phyloP scores from a whole-genome alignment of 2,329 filamentous ascomycete genomes.

The Alternaria triticina region DNA sequence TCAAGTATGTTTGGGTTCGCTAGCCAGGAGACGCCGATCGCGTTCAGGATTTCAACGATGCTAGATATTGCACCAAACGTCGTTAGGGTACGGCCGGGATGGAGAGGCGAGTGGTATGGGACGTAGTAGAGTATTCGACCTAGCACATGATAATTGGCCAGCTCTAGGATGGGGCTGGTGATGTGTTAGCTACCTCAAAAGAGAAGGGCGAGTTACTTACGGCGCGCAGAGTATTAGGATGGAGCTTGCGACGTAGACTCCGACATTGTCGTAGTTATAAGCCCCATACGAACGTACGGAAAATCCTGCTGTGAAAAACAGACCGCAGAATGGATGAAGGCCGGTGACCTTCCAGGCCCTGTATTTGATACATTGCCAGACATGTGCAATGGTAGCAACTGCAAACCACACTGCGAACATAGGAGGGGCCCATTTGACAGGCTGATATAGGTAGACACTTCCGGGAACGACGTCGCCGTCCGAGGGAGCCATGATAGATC shows the following conservation, averaged over 20 bases:
- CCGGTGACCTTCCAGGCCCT: slow-evolving; percentile 61
- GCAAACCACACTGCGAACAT: slow-evolving; percentile 57
- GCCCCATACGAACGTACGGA: slow-evolving; percentile 59
- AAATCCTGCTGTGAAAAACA: slow-evolving; percentile 63
- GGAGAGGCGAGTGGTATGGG: slow-evolving; percentile 63
- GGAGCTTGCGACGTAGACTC: slow-evolving; percentile 46
- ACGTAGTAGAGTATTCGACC: slow-evolving; percentile 65
- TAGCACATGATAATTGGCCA: slow-evolving; percentile 66
- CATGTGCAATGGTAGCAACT: slow-evolving; percentile 52
- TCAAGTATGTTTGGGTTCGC: slow-evolving; percentile 47
- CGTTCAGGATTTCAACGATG: slow-evolving; percentile 58
- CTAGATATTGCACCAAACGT: slow-evolving; percentile 60
- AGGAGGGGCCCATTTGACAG: slow-evolving; percentile 60
- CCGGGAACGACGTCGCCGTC: slow-evolving; percentile 12
- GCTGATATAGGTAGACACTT: slow-evolving; percentile 52
- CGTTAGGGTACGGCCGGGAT: slow-evolving; percentile 63
- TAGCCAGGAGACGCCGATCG: slow-evolving; percentile 54
- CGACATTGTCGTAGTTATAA: slow-evolving; percentile 54
- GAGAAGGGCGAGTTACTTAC: slow-evolving; percentile 13
- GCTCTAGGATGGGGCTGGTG: slow-evolving; percentile 23
- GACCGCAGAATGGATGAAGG: slow-evolving; percentile 59
- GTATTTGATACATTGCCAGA: slow-evolving; percentile 62
- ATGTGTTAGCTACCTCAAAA: background rate
- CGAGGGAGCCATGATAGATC: background rate
- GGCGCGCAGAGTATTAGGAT: slow-evolving; percentile 45